Percentiles rank a stretch among this genome's conserved stretches.
Evolutionary conservation across 305 asterid species (phyloP).

Genomic region (Solanum chacoense): DNA sequence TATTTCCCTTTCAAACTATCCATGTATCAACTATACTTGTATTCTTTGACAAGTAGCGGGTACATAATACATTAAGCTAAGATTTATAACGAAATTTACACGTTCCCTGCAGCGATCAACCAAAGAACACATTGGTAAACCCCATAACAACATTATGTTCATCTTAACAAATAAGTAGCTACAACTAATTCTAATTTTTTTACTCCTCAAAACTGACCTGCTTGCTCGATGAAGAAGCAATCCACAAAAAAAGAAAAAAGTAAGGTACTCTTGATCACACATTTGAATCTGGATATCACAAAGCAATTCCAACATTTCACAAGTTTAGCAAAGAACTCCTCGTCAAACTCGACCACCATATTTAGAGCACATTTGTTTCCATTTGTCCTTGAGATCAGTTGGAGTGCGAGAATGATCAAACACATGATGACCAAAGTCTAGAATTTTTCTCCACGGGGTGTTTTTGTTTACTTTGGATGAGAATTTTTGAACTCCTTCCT

Average conservation of each 20-base stretch:
- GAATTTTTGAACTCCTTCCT: constrained; percentile 43
- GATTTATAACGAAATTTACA: neutral
- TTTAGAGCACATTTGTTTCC: constrained; percentile 33
- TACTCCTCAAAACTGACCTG: neutral
- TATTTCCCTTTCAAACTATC: neutral
- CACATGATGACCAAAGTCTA: constrained; percentile 34
- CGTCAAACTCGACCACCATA: neutral
- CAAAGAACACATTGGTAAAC: neutral
- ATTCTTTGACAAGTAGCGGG: neutral
- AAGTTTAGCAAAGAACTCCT: neutral
- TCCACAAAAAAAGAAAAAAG: neutral
- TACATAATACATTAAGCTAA: neutral
- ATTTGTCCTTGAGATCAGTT: constrained; percentile 56
- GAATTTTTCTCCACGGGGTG: constrained; percentile 56
- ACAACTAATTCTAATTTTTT: neutral
- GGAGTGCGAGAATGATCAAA: constrained; percentile 55
- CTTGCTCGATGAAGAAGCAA: neutral
- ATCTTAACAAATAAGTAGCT: neutral
- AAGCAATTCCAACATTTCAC: neutral
- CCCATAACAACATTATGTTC: neutral
- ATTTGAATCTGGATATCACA: neutral
- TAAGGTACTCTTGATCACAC: neutral
- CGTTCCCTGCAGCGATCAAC: neutral
- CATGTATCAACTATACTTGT: neutral
- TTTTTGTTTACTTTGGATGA: constrained; percentile 14